A percentile compares a stretch with the other conserved stretches of the same genome.
Conservation (phyloP, 768 basidiomycete species). For the Kwoniella europaea region DNA sequence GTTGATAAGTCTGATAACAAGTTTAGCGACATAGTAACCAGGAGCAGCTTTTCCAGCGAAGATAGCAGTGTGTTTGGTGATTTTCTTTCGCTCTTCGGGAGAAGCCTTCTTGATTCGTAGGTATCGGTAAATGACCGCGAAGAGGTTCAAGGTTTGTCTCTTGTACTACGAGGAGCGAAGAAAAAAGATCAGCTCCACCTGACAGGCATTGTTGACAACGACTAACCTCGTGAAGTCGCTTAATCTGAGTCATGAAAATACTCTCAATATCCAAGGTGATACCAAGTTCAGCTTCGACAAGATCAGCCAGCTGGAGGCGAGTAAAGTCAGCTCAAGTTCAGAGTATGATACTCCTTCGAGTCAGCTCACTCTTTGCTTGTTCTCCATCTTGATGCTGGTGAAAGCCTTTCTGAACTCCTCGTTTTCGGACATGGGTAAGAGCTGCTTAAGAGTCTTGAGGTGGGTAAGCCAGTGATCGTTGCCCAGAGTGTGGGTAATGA, state of each 20-base stretch:
- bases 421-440: constrained; percentile 75
- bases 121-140: constrained; percentile 71
- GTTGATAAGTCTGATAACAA: constrained; percentile 91
- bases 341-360: constrained; percentile 66
- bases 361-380: constrained; percentile 85
- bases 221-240: constrained; percentile 91
- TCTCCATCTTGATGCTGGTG: constrained; percentile 82
- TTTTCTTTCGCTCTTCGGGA: constrained; percentile 77
- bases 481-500: constrained; percentile 82
- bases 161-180: constrained; percentile 60
- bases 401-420: constrained; percentile 76
- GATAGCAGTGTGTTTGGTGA: constrained; percentile 74
- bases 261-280: constrained; percentile 50
- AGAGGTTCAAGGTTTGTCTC: constrained; percentile 93
- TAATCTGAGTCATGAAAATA: constrained; percentile 59
- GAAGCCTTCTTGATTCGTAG: constrained; percentile 77
- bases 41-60: constrained; percentile 98
- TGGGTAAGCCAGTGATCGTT: constrained; percentile 80
- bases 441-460: constrained; percentile 73
- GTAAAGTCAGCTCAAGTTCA: neutral
- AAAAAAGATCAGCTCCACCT: no score
- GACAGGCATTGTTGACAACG: neutral
- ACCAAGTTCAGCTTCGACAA: constrained; percentile 53
- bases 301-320: constrained; percentile 39
- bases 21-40: constrained; percentile 81